Percentiles rank a stretch among this genome's conserved stretches.
Conservation (phyloP, 148 eudicot genomes). For the Silene latifolia region DNA sequence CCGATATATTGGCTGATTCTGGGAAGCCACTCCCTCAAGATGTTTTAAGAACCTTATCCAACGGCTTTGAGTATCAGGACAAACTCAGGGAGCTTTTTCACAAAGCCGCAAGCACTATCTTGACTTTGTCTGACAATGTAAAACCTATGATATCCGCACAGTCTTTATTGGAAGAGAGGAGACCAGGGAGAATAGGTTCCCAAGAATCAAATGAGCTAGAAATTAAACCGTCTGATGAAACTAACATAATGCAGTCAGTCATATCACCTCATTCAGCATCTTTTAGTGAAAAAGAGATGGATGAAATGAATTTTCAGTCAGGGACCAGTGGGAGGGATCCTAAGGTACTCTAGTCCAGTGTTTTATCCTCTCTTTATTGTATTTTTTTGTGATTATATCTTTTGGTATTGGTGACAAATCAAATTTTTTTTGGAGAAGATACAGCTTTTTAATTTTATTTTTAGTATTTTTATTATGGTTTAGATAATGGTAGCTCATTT, state of each 20-base stretch:
- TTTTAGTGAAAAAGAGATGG: conserved; percentile 17
- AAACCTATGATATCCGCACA: conserved; percentile 21
- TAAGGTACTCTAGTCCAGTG: conserved; percentile 36
- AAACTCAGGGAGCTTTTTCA: conserved; percentile 42
- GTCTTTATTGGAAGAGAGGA: conserved; percentile 26
- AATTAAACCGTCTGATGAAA: conserved; percentile 24
- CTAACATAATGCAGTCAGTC: conserved; percentile 17
- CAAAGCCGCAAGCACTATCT: conserved; percentile 29
- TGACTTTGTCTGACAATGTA: conserved; percentile 26
- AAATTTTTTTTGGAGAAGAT: not conserved
- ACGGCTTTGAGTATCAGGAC: conserved; percentile 47
- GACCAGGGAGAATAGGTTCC: conserved; percentile 27
- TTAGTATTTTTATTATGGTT: not conserved
- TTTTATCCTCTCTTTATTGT: not conserved
- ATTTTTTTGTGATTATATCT: not conserved
- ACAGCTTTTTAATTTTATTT: not conserved
- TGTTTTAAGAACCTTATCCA: conserved; percentile 54
- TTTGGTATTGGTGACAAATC: not conserved
- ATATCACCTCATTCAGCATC: conserved; percentile 20
- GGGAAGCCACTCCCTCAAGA: conserved; percentile 63
- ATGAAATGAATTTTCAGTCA: conserved; percentile 17
- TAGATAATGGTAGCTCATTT: not conserved
- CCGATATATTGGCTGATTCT: conserved; percentile 43
- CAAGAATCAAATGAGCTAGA: conserved; percentile 19
- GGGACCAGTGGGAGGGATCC: conserved; percentile 27